Conservation (phyloP, 179 eudicot genomes). For the Silene noctiflora region DNA sequence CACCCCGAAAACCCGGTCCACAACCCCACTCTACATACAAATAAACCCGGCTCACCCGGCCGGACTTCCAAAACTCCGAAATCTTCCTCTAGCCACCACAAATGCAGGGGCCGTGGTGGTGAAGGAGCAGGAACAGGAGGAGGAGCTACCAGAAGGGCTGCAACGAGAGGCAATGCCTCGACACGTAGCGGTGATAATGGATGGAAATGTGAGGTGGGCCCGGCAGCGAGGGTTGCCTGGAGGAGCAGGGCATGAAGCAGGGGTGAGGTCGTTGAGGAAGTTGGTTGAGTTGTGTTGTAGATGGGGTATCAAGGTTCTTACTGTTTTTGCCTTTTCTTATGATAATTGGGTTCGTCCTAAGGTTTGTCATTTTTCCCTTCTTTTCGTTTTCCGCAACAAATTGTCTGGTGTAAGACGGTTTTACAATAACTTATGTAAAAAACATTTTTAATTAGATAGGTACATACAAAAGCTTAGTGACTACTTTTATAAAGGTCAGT, state of each 20-base stretch:
- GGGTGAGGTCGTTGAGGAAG: constrained; percentile 28
- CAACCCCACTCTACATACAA: background rate
- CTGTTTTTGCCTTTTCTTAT: constrained; percentile 48
- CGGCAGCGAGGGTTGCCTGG: constrained; percentile 36
- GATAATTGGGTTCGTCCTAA: constrained; percentile 54
- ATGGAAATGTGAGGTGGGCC: constrained; percentile 63
- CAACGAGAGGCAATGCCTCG: constrained; percentile 42
- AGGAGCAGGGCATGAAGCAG: constrained; percentile 38
- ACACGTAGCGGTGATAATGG: constrained; percentile 63
- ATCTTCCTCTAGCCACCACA: background rate
- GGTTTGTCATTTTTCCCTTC: constrained; percentile 25
- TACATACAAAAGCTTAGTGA: no score
- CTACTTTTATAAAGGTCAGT: no score
- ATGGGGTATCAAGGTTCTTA: constrained; percentile 50
- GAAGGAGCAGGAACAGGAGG: constrained; percentile 16
- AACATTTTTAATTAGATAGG: no score
- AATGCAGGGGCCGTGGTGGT: background rate
- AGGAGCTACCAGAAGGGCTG: constrained; percentile 36
- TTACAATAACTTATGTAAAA: no score
- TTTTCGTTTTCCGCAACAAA: background rate
- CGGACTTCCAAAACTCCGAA: background rate
- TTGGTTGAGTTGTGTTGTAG: constrained; percentile 30
- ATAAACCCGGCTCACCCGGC: background rate
- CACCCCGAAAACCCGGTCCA: constrained; percentile 1
- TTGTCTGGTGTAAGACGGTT: background rate